Conservation (phyloP, 345 rosid species). For the Iberis pinnata region DNA sequence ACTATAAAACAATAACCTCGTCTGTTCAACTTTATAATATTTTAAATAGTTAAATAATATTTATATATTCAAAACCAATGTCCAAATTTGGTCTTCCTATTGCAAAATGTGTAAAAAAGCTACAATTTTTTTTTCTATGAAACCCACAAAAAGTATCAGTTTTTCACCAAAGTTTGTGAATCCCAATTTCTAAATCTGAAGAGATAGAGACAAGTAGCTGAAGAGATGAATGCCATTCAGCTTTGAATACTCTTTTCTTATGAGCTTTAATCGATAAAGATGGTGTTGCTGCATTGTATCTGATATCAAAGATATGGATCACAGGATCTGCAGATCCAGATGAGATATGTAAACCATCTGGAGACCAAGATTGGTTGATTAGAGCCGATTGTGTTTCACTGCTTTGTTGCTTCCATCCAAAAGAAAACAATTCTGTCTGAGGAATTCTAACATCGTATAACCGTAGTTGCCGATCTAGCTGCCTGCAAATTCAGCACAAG, state of each 20-base stretch:
- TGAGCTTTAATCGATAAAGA: slow-evolving; percentile 26
- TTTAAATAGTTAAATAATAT: no score
- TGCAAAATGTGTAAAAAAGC: no score
- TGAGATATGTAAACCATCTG: slow-evolving; percentile 33
- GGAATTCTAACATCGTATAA: slow-evolving; percentile 32
- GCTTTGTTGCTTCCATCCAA: slow-evolving; percentile 36
- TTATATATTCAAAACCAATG: no score
- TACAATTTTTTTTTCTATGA: no score
- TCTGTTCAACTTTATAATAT: no score
- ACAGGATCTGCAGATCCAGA: slow-evolving; percentile 32
- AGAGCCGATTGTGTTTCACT: slow-evolving; percentile 32
- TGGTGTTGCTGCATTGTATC: slow-evolving; percentile 27
- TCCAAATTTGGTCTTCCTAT: no score
- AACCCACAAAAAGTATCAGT: no score
- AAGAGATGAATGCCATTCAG: slow-evolving; percentile 32
- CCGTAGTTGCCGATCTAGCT: slow-evolving; percentile 30
- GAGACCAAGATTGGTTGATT: slow-evolving; percentile 33
- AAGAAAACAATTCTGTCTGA: slow-evolving; percentile 29
- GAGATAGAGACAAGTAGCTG: slow-evolving; percentile 31
- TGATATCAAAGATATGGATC: slow-evolving; percentile 33
- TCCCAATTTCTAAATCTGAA: slow-evolving; percentile 29
- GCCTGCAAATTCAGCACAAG: slow-evolving; percentile 20
- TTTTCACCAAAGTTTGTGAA: slow-evolving; percentile 29
- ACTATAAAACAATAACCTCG: no score
- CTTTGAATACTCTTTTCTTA: slow-evolving; percentile 33